Evolutionary conservation across 2,329 filamentous ascomycete species (phyloP), one percentile per base, ranked within the genome.

Genomic region (Pyrenophora tritici-repentis): DNA sequence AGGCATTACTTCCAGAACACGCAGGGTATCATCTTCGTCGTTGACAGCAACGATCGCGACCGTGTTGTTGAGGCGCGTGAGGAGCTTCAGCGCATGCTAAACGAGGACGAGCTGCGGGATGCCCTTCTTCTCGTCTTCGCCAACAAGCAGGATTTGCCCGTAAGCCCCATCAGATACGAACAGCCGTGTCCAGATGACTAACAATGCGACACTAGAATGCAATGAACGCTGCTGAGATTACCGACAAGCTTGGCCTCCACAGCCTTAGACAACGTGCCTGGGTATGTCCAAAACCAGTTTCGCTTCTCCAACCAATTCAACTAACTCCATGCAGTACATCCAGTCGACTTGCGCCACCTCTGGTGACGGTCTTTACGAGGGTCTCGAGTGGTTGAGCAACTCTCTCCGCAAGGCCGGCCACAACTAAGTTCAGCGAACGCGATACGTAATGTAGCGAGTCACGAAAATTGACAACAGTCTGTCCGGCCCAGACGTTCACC

Each of bases 191-290:
- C 24, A 29, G 29, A 39, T 24, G 33, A 50, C 62, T 69, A 45
- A 68, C 57, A 40, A 22, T 45, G 39, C 31, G 22, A 17, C 36
- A 31, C 16, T 72, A 96, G 92, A 97, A 97, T 76, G 94, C 94
- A 79, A 97, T 97, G 94, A 97, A 96, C 81, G 93, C 94, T 73
- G 93, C 94, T 75, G 94, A 99, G 83, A 97, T 99, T 79, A 99
- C 94, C 79, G 93, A 99, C 83, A 97, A 97, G 87, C 91, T 99
- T 79, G 94, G 94, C 75, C 91, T 99, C 73, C 93, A 97, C 87
- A 95, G 90, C 82, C 84, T 99, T 85, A 91, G 91, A 85, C 91
- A 96, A 83, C 92, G 94, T 78, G 89, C 91, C 73, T 99, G 94
- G 94, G 94, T 99, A 92, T 77, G 91, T 81, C 60, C 20, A 37